A percentile compares a stretch with the other conserved stretches of the same genome.
Conservation (phyloP, 1,139 yeast species). For the Blastobotrys petasosporus region DNA sequence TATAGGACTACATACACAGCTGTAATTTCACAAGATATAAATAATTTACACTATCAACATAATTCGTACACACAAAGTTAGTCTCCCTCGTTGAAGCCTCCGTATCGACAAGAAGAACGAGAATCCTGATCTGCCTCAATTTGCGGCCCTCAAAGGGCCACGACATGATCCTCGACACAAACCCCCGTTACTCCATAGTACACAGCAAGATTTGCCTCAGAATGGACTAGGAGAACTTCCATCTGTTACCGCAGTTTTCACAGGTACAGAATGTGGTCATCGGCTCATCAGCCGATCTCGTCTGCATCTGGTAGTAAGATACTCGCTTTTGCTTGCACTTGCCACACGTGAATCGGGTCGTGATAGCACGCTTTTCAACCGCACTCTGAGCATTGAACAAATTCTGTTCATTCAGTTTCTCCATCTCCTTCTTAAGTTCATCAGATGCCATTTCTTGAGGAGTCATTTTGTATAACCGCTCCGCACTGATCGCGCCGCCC, state of each 20-base stretch:
- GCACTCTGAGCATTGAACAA: conserved; percentile 97
- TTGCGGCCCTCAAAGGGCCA: too few species aligned
- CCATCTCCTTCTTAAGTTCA: conserved; percentile 80
- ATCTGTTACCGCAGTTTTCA: conserved; percentile 94
- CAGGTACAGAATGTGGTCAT: conserved; percentile 96
- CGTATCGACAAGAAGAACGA: too few species aligned
- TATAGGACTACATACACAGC: too few species aligned
- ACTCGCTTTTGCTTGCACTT: conserved; percentile 97
- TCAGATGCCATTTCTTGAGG: conserved; percentile 92
- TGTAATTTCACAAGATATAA: too few species aligned
- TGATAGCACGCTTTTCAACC: conserved; percentile 91
- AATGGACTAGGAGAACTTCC: conserved; percentile 71
- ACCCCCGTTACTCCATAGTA: too few species aligned
- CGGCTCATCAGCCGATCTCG: conserved; percentile 98
- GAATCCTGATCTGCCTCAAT: too few species aligned
- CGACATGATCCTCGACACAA: too few species aligned
- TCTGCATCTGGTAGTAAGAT: conserved; percentile 94
- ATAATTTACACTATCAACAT: too few species aligned
- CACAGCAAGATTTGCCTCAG: too few species aligned
- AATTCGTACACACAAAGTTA: too few species aligned
- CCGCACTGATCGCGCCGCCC: conserved; percentile 57
- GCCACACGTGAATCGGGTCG: conserved; percentile 95
- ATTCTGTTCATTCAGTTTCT: conserved; percentile 79
- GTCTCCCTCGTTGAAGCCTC: too few species aligned
- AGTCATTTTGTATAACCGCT: conserved; percentile 66